Conservation (phyloP, 345 rosid species). For the Limnanthes douglasii region DNA sequence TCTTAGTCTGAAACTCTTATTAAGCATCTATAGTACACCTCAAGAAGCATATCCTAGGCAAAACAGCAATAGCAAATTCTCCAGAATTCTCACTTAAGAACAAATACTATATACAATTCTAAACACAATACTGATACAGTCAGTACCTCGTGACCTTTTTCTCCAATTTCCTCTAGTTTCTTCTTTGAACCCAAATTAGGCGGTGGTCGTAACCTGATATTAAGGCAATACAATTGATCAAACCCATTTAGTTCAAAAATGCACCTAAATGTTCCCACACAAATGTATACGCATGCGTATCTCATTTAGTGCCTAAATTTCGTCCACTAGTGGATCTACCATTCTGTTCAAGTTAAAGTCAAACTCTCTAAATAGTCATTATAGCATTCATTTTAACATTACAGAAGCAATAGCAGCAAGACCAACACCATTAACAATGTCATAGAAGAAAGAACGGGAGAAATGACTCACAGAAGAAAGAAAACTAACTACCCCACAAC, state of each 20-base stretch:
- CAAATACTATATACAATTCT: neutral
- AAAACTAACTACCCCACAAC: too few relatives aligned
- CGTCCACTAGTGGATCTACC: too few relatives aligned
- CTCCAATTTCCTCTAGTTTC: slow-evolving; percentile 41
- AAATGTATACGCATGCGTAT: slow-evolving; percentile 2
- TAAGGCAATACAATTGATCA: neutral
- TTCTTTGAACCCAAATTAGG: slow-evolving; percentile 25
- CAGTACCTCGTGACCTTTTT: slow-evolving; percentile 36
- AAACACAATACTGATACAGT: neutral
- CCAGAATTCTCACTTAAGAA: neutral
- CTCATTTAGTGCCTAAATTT: slow-evolving; percentile 1
- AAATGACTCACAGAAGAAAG: too few relatives aligned
- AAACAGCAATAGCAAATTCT: slow-evolving; percentile 1
- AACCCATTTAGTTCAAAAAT: neutral
- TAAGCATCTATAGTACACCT: slow-evolving; percentile 2
- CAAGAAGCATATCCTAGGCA: neutral
- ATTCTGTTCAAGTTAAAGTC: too few relatives aligned
- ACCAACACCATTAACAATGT: too few relatives aligned
- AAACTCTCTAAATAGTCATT: too few relatives aligned
- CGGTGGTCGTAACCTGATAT: slow-evolving; percentile 54
- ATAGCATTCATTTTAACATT: too few relatives aligned
- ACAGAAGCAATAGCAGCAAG: too few relatives aligned
- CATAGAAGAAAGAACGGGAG: too few relatives aligned
- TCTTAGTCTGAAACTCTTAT: too few relatives aligned
- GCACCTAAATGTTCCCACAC: neutral